Evolutionary conservation across 176 grass and related monocot genomes (phyloP), one percentile per base, ranked within the genome.

Genomic region (Cenchrus purpureus): DNA sequence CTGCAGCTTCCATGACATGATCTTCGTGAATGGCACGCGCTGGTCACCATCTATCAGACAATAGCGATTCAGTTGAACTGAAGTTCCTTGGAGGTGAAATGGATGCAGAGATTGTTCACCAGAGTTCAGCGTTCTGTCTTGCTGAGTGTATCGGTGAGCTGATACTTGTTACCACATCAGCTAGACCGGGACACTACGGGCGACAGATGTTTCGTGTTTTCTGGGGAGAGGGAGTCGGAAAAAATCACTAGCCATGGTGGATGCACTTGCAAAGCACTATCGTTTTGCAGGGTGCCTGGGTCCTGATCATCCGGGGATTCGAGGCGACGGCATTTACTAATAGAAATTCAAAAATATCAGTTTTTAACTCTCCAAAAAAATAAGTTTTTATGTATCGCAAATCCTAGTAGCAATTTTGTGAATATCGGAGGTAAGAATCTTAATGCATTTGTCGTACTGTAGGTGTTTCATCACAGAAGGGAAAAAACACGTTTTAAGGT

Each of bases 301-400:
- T 22, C 61, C 85, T 7, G 34, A 44, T 79, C 44, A 82, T 37
- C 55, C 19, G 1, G 71, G 80, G n/a, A 49, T 87, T 48, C 61
- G 44, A 60, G 57, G 31, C 40, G 87, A 93, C 59, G 79, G 84
- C 58, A 83, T 93, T 10, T 93, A 93, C 22, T 25, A 25, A 25
- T 25, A 0, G 22, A 25, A 34, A 34, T 34, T 34, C 34, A 34
- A 34, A 34, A 34, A 34, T 3, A 34, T 34, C 22, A 25, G 22
- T 25, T 25, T 25, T 25, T 25, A 25, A 25, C 22, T 25, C 22
- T 25, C 22, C 22, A 25, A 25, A 25, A 25, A 25, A 25, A 25
- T 25, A 0, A 25, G 22, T 25, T 25, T 25, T 25, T 1, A 34
- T 34, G 34, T 34, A 34, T 34, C 34, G 22, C 22, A 25, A 34